Conservation (phyloP, 441 rosid species). For the Rhodomyrtus psidioides region DNA sequence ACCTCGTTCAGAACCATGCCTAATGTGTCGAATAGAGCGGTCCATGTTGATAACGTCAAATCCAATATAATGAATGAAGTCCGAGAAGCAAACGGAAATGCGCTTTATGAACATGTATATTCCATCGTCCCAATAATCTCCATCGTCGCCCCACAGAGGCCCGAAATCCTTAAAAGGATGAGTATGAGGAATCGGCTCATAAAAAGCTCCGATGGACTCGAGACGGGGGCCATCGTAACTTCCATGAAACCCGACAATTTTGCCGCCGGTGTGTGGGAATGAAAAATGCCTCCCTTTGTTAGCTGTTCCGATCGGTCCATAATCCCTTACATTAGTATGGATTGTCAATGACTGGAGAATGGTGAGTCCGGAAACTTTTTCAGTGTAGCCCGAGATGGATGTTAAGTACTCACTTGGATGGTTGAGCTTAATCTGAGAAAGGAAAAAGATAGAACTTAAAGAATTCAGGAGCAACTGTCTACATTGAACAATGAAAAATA, state of each 20-base stretch:
- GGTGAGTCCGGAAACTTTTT: background rate
- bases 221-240: background rate
- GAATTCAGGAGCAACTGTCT: background rate
- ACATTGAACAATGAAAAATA: background rate
- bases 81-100: too few relatives aligned
- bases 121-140: too few relatives aligned
- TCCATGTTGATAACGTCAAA: too few relatives aligned
- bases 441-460: too few relatives aligned
- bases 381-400: background rate
- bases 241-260: background rate
- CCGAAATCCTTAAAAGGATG: background rate
- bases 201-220: background rate
- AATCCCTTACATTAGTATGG: background rate
- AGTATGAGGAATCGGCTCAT: background rate
- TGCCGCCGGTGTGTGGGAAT: background rate
- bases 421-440: background rate
- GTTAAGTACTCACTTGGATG: background rate
- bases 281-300: background rate
- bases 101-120: too few relatives aligned
- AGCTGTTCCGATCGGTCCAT: background rate
- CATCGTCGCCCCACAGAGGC: background rate
- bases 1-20: too few relatives aligned
- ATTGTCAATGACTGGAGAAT: background rate
- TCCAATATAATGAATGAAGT: too few relatives aligned
- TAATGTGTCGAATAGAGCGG: too few relatives aligned